Evolutionary conservation across 2,329 filamentous ascomycete species (phyloP), one percentile per base, ranked within the genome.

Genomic region (Periconia sp.): DNA sequence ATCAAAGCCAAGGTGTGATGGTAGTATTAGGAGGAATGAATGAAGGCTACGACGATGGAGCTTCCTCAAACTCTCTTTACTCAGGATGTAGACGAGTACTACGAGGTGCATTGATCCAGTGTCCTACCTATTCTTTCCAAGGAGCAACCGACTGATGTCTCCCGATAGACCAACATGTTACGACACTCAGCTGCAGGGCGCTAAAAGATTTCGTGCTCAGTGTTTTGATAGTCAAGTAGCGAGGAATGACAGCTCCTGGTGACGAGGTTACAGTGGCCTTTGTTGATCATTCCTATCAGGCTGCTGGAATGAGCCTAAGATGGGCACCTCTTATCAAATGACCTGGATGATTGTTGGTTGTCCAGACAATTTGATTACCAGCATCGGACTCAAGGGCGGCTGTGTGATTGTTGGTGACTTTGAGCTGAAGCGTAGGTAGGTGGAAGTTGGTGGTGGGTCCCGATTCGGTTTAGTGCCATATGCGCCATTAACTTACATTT

Each of bases 1-100:
- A 55, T 52, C 23, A 52, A n/a, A 43, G 55, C 49, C 50, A 49
- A 31, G 45, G 33, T 44, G 18, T 48, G n/a, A n/a, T 49, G 37
- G 20, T 15, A 9, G 31, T n/a, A 35, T 41, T 15, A 18, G 17
- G 45, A 13, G 45, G 53, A 55, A 55, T 55, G 49, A 18, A 46
- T n/a, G 10, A 37, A n/a, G 33, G 15, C 5, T 11, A n/a, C 13
- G 6, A n/a, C 15, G 11, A 37, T 37, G 33, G 33, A 27, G 8
- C 23, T 27, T 27, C 8, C 23, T n/a, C 3, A 27, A 8, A 27
- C 23, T 27, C 8, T 3, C 5, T 27, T 27, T 27, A 27, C 8
- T 27, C 23, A 5, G 8, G 23, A 27, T 8, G 23, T 8, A 27
- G 23, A 27, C 23, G 23, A 27, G 5, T 27, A 5, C 23, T 8